These are phyloP conservation scores for Talaromyces sp. DNA, from an alignment of 2,329 filamentous ascomycete genomes.

Conservation along the genomic window DNA sequence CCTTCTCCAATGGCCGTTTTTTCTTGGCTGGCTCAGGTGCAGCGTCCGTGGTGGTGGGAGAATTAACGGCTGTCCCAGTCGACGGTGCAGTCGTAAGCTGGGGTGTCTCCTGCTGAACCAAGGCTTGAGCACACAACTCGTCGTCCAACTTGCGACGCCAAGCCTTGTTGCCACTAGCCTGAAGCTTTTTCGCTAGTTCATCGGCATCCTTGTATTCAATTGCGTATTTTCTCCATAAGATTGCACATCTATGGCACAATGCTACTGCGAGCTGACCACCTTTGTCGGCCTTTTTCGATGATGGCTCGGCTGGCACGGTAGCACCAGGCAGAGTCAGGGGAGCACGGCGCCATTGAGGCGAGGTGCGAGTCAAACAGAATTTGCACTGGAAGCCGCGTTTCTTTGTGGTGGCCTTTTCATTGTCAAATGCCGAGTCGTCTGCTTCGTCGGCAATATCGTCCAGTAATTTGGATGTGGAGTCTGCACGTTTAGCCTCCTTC, in stretches of 20 bases:
- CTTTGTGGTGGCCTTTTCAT: conserved; percentile 71
- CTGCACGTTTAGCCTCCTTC: conserved; percentile 68
- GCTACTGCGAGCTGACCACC: conserved; percentile 70
- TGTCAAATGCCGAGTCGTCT: conserved; percentile 95
- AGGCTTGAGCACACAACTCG: conserved; percentile 59
- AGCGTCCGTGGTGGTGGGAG: conserved; percentile 28
- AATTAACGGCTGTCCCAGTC: conserved; percentile 40
- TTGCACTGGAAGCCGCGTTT: conserved; percentile 90
- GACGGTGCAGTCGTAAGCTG: conserved; percentile 44
- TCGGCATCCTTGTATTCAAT: conserved; percentile 95
- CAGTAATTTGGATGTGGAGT: conserved; percentile 69
- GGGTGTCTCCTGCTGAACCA: conserved; percentile 45
- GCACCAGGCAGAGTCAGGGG: conserved; percentile 71
- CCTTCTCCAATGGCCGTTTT: conserved; percentile 54
- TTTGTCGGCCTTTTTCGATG: conserved; percentile 72
- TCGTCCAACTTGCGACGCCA: conserved; percentile 90
- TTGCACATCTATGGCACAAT: conserved; percentile 83
- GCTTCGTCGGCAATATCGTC: conserved; percentile 89
- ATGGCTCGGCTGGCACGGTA: conserved; percentile 60
- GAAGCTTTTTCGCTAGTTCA: conserved; percentile 83
- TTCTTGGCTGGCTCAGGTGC: conserved; percentile 57
- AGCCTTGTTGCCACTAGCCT: conserved; percentile 71
- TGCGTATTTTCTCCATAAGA: conserved; percentile 92
- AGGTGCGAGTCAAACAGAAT: conserved; percentile 76
- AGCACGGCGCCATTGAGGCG: conserved; percentile 86